Evolutionary conservation across 1,284 basidiomycete species (phyloP), one percentile per base, ranked within the genome.

Genomic region (Leccinum solheimii): DNA sequence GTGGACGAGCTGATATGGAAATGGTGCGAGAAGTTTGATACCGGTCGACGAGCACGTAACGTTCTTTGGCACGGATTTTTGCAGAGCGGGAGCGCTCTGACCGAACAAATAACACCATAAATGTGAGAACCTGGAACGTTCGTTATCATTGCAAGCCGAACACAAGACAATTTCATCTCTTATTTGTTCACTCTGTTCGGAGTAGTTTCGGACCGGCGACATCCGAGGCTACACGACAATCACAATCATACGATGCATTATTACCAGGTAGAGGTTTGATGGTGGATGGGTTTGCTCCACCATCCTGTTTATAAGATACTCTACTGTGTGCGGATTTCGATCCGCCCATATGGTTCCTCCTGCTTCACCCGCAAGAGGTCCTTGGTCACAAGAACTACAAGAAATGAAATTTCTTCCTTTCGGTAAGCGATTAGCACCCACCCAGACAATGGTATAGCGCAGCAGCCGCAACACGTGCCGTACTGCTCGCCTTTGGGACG

Each of bases 401-500:
- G 53, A 30, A 52, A 34, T n/a, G 54, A 43, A 43, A 0, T 48
- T 21, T 48, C 19, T 48, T 48, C 11, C 10, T 21, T 13, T 21
- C 43, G 11, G 19, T 48, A 43, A 19, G 43, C 19, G 19, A 48
- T 13, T 16, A 34, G 19, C 53, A 76, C 84, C 56, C 62, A 91
- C 90, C 89, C 56, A 92, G 79, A 71, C 89, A 91, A 66, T 93
- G 90, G 75, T 93, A 91, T 70, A 93, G 86, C 5, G 85, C 91
- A 32, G 88, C 84, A 16, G 90, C 84, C 6, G 90, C 91, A 36
- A 93, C 88, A 68, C 87, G 89, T 16, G 83, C 79, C 3, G 87
- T 90, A 66, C 87, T 90, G 2, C 87, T 84, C 52, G 76, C 70
- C 61, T 76, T 81, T 6, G 89, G 90, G 19, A 86, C 87, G 36